Conservation (phyloP, 805 yeast genomes). For the Zygoascus flipseniorum region DNA sequence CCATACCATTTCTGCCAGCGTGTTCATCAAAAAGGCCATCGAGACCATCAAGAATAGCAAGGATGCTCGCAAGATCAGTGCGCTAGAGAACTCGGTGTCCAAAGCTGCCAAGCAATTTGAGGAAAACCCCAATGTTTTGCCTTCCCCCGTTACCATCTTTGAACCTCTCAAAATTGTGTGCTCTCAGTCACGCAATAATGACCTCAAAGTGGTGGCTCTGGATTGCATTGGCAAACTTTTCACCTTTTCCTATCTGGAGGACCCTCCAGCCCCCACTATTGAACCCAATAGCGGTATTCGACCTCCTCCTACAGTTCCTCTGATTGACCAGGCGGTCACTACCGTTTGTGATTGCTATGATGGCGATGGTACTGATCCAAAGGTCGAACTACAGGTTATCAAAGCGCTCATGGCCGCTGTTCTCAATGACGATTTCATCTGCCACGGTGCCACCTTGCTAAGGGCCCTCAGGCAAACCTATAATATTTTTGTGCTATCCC, state of each 20-base stretch:
- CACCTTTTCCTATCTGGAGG: slow-evolving; percentile 69
- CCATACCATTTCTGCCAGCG: slow-evolving; percentile 28
- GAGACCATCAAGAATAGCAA: slow-evolving; percentile 48
- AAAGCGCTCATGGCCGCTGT: slow-evolving; percentile 87
- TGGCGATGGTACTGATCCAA: slow-evolving; percentile 87
- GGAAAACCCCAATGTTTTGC: slow-evolving; percentile 24
- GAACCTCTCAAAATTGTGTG: slow-evolving; percentile 73
- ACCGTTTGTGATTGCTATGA: slow-evolving; percentile 79
- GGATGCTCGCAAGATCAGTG: slow-evolving; percentile 46
- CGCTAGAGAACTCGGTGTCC: slow-evolving; percentile 28
- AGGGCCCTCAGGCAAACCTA: slow-evolving; percentile 91
- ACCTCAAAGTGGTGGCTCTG: slow-evolving; percentile 62
- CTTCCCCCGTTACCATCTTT: slow-evolving; percentile 51
- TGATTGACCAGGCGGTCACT: slow-evolving; percentile 77
- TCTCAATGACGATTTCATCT: slow-evolving; percentile 67
- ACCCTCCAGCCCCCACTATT: slow-evolving; percentile 23
- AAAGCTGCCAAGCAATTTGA: slow-evolving; percentile 26
- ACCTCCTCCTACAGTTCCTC: slow-evolving; percentile 44
- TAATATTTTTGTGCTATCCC: slow-evolving; percentile 80
- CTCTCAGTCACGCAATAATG: slow-evolving; percentile 50
- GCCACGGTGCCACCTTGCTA: slow-evolving; percentile 81
- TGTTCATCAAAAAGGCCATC: slow-evolving; percentile 50
- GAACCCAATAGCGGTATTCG: slow-evolving; percentile 37
- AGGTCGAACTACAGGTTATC: slow-evolving; percentile 84
- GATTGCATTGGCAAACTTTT: slow-evolving; percentile 83